phyloP scores from a whole-genome alignment of 352 stramenopile species.

The Peronosclerospora sorghi region DNA sequence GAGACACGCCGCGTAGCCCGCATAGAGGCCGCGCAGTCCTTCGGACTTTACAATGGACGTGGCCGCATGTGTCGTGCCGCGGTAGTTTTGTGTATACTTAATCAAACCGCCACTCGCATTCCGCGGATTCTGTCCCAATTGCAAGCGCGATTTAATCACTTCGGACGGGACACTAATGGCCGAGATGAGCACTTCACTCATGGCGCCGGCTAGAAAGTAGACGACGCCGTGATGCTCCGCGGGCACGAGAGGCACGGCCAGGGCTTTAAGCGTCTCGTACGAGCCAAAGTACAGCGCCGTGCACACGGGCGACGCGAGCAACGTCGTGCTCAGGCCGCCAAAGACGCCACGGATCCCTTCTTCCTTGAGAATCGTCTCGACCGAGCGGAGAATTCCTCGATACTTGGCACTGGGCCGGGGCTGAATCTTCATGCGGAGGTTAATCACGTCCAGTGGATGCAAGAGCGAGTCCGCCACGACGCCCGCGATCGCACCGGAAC shows the following conservation, averaged over 20 bases:
- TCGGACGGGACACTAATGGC: slow-evolving; percentile 62
- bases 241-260: slow-evolving; percentile 26
- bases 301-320: slow-evolving; percentile 61
- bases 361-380: slow-evolving; percentile 55
- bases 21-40: slow-evolving; percentile 53
- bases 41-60: slow-evolving; percentile 53
- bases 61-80: slow-evolving; percentile 43
- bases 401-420: slow-evolving; percentile 40
- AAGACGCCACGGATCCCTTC: slow-evolving; percentile 70
- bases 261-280: slow-evolving; percentile 68
- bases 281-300: slow-evolving; percentile 64
- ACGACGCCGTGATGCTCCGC: slow-evolving; percentile 43
- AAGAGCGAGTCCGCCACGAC: slow-evolving; percentile 67
- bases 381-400: slow-evolving; percentile 41
- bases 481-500: slow-evolving; percentile 57
- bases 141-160: slow-evolving; percentile 71
- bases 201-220: slow-evolving; percentile 58
- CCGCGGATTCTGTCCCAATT: slow-evolving; percentile 61
- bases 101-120: slow-evolving; percentile 54
- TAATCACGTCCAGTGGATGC: slow-evolving; percentile 74
- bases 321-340: slow-evolving; percentile 55
- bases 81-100: slow-evolving; percentile 67
- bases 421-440: slow-evolving; percentile 79
- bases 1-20: slow-evolving; percentile 64
- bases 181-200: slow-evolving; percentile 60